Conservation (phyloP, 2,329 filamentous ascomycete species). For the Thermomyces lanuginosus region DNA sequence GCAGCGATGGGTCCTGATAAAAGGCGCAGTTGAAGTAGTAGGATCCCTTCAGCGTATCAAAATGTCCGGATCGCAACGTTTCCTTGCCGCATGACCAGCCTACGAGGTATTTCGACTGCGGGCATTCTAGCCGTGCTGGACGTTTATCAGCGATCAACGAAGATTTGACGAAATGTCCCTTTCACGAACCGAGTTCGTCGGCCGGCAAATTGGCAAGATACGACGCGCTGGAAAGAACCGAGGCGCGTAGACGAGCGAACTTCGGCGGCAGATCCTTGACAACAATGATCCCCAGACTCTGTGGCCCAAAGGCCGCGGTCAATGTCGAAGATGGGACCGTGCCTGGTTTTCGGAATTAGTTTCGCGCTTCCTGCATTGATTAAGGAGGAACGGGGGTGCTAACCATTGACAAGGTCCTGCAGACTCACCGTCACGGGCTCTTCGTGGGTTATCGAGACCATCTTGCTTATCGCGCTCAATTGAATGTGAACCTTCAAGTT, state of each 20-base stretch:
- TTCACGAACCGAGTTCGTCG: conserved; percentile 48
- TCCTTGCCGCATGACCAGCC: conserved; percentile 51
- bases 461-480: neutral
- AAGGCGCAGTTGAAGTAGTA: conserved; percentile 49
- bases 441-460: conserved; percentile 11
- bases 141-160: conserved; percentile 18
- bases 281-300: conserved; percentile 82
- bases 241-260: conserved; percentile 55
- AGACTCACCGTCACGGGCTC: conserved; percentile 34
- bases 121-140: conserved; percentile 26
- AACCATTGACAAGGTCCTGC: conserved; percentile 33
- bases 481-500: neutral
- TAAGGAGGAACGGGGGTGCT: conserved; percentile 3
- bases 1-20: conserved; percentile 24
- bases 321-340: conserved; percentile 29
- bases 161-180: conserved; percentile 4
- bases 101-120: conserved; percentile 41
- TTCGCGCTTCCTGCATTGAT: neutral
- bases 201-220: conserved; percentile 69
- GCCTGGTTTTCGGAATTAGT: conserved; percentile 10
- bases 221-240: conserved; percentile 69
- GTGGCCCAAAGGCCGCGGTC: conserved; percentile 65
- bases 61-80: conserved; percentile 43
- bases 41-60: conserved; percentile 47
- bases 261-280: conserved; percentile 65